Base-by-base conservation (phyloP, 2,329 filamentous ascomycete genomes). In the Fulvia fulva region DNA sequence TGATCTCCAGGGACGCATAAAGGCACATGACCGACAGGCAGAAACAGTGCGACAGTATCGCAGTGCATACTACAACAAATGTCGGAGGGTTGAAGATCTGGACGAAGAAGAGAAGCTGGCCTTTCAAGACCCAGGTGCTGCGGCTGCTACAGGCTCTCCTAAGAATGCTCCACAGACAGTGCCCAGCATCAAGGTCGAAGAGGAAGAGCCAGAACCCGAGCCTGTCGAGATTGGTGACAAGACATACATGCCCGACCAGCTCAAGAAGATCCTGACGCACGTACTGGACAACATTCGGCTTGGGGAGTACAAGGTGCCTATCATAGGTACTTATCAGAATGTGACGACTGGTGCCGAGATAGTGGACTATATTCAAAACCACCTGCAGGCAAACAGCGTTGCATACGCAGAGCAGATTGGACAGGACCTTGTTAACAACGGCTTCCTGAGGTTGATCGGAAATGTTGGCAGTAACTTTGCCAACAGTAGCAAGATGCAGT, bases 21-120 rank as follows among this genome's bases (percentile, higher is more conserved):
- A 96, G 79, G 84, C 89, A 61, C 91, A 97, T 74, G 91, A 96
- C 72, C 90, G 89, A 66, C 95, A 99, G 75, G 88, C 89, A 58
- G 94, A 99, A 62, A 75, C 83, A 21, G 91, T 96, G 61, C 91
- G 91, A 81, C 97, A 97, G 77, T 84, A 97, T 67, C 87, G 94
- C 64, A 96, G 90, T 75, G 89, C 90, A 68, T 99, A 99, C 77
- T 97, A 97, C 83, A 99, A 97, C 81, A 99, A 97, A 77, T 99
- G 94, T 74, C 88, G 95, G 51, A 80, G 97, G 62, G 88, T 97
- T 6, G 95, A 99, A 73, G 94, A 99, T 72, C 78, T 97, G 60
- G 94, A 99, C 74, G 94, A 99, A 76, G 95, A 99, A 79, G 96
- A 97, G 75, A 97, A 99, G 77, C 83, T 99, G 56, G 94, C 92